Conservation (phyloP, 2,329 filamentous ascomycete species). For the Microdochium bolleyi region DNA sequence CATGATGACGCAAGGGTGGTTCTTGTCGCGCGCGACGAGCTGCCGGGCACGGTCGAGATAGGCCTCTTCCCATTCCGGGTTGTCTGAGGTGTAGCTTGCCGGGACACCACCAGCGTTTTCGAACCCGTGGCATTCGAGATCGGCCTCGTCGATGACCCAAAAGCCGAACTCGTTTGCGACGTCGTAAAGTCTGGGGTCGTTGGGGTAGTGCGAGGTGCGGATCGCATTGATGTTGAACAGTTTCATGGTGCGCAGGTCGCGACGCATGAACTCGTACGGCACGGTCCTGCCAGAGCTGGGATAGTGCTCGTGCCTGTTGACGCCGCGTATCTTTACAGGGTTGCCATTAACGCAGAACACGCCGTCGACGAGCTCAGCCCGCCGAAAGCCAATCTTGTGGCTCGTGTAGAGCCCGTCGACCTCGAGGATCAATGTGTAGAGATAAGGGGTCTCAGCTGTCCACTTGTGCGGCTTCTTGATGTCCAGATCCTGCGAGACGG, state of each 20-base stretch:
- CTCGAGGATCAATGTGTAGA: conserved; percentile 43
- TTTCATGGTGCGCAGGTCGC: conserved; percentile 60
- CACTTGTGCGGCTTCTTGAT: conserved; percentile 51
- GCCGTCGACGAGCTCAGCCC: conserved; percentile 51
- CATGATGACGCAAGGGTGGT: conserved; percentile 58
- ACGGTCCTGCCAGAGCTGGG: conserved; percentile 54
- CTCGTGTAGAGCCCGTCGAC: conserved; percentile 28
- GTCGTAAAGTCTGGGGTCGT: conserved; percentile 51
- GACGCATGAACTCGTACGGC: conserved; percentile 49
- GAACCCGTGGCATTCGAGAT: conserved; percentile 47
- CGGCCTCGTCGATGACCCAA: conserved; percentile 53
- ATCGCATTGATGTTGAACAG: conserved; percentile 62
- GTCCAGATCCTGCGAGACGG: not conserved
- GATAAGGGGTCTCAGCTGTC: conserved; percentile 60
- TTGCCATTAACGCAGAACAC: conserved; percentile 58
- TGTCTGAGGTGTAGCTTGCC: conserved; percentile 48
- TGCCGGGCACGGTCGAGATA: conserved; percentile 61
- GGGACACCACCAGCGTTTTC: conserved; percentile 28
- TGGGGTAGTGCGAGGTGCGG: conserved; percentile 59
- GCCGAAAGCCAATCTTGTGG: conserved; percentile 57
- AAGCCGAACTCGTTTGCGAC: conserved; percentile 56
- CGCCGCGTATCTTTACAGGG: conserved; percentile 57
- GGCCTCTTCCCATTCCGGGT: conserved; percentile 51
- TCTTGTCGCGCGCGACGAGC: conserved; percentile 50
- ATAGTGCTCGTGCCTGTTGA: conserved; percentile 66